These are phyloP conservation scores for Ceratocystis alfenasii DNA, from an alignment of 2,329 filamentous ascomycete genomes.

Conservation along the genomic window DNA sequence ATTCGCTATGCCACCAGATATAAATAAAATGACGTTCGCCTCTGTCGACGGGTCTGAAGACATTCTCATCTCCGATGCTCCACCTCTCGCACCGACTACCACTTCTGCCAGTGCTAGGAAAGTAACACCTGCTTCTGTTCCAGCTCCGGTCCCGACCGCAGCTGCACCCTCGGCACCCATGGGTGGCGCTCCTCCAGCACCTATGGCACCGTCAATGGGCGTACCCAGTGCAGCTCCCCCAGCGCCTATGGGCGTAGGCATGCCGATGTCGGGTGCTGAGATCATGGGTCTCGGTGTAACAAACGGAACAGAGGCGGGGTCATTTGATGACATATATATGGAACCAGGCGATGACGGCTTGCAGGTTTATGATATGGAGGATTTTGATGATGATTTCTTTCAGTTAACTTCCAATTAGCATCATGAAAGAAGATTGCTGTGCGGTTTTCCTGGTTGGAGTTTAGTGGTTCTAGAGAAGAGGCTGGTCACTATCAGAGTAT, in stretches of 20 bases:
- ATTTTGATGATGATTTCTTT: slow-evolving; percentile 20
- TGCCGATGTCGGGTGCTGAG: slow-evolving; percentile 4
- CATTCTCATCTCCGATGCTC: slow-evolving; percentile 20
- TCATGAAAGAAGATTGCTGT: too few species aligned
- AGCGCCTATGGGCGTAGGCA: slow-evolving; percentile 8
- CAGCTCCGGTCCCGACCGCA: slow-evolving; percentile 24
- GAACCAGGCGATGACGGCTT: slow-evolving; percentile 16
- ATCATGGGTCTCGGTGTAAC: slow-evolving; percentile 9
- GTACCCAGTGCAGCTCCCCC: neutral
- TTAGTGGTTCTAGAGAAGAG: too few species aligned
- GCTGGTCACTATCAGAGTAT: too few species aligned
- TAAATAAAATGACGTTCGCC: slow-evolving; percentile 14
- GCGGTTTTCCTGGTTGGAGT: too few species aligned
- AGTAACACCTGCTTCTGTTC: slow-evolving; percentile 22
- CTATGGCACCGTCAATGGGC: slow-evolving; percentile 8
- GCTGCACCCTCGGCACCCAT: slow-evolving; percentile 22
- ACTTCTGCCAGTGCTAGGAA: slow-evolving; percentile 8
- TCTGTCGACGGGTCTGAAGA: slow-evolving; percentile 17
- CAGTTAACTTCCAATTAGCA: neutral
- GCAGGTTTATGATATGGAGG: slow-evolving; percentile 18
- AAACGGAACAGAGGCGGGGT: slow-evolving; percentile 2
- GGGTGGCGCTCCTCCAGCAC: slow-evolving; percentile 22
- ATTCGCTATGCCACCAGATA: neutral
- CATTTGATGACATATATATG: slow-evolving; percentile 20
- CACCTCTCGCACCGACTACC: slow-evolving; percentile 18